These are phyloP conservation scores for Gracilariopsis chorda DNA, from an alignment of 23 red algal genomes.

Conservation along the genomic window DNA sequence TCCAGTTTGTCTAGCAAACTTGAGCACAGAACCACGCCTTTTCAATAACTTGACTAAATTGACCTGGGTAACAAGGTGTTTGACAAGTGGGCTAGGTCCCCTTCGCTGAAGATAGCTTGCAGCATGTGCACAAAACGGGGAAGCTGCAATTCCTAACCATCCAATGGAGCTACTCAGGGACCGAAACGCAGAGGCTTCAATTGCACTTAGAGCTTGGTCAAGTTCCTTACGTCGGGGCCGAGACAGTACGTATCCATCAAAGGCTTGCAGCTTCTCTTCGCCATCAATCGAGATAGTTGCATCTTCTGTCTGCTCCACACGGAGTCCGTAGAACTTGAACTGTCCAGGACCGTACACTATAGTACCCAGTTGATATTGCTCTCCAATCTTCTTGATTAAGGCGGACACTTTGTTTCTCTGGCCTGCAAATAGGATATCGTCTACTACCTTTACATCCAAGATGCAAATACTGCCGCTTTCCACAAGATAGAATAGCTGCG, in stretches of 20 bases:
- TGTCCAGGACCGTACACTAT: background rate
- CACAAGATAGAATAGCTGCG: constrained; percentile 13
- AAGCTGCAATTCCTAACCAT: constrained; percentile 34
- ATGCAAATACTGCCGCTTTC: background rate
- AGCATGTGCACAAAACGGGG: constrained; percentile 18
- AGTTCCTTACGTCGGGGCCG: background rate
- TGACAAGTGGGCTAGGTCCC: background rate
- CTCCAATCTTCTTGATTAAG: background rate
- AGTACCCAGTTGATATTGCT: background rate
- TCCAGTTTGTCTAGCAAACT: background rate
- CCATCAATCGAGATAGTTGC: background rate
- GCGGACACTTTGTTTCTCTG: background rate
- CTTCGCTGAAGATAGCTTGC: background rate
- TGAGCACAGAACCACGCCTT: background rate
- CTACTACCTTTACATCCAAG: constrained; percentile 10
- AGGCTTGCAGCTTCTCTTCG: constrained; percentile 6
- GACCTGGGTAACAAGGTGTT: background rate
- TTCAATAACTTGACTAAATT: background rate
- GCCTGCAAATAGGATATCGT: background rate
- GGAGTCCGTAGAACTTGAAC: constrained; percentile 22
- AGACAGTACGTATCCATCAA: background rate
- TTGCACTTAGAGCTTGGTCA: background rate
- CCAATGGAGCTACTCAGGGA: constrained; percentile 40
- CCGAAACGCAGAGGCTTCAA: background rate
- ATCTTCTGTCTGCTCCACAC: background rate